A percentile compares a stretch with the other conserved stretches of the same genome.
Evolutionary conservation across 306 rosid genomes (phyloP).

Genomic region (Prunus salicina): DNA sequence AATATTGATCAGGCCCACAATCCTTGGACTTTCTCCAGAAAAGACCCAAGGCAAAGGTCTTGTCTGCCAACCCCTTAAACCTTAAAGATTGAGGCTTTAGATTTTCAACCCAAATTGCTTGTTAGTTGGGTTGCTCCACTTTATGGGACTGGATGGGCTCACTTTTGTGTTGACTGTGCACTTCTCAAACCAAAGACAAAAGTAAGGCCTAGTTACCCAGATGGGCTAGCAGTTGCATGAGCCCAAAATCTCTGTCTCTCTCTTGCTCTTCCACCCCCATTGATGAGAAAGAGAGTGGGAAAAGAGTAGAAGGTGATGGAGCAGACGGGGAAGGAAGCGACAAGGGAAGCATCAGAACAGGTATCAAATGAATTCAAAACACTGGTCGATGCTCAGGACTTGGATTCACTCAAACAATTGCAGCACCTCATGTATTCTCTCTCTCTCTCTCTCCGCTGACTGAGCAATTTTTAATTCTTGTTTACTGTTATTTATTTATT

Average conservation of each 20-base stretch:
- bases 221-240: neutral
- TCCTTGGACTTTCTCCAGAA: neutral
- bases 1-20: neutral
- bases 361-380: conserved; percentile 72
- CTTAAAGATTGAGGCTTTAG: neutral
- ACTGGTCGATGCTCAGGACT: conserved; percentile 56
- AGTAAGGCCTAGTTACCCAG: neutral
- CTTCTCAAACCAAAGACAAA: neutral
- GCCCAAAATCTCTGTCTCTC: neutral
- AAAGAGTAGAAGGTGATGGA: conserved; percentile 19
- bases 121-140: neutral
- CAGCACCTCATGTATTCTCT: conserved; percentile 63
- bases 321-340: conserved; percentile 39
- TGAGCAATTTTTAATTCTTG: neutral
- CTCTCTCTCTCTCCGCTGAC: conserved; percentile 6
- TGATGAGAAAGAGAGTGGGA: neutral
- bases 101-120: neutral
- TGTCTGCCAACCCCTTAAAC: neutral
- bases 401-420: conserved; percentile 61
- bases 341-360: conserved; percentile 50
- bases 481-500: neutral
- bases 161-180: no score
- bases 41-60: neutral
- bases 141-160: no score
- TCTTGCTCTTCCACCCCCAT: neutral